These are phyloP conservation scores for Nothopassalora personata DNA, from an alignment of 2,329 filamentous ascomycete species.

Conservation along the genomic window DNA sequence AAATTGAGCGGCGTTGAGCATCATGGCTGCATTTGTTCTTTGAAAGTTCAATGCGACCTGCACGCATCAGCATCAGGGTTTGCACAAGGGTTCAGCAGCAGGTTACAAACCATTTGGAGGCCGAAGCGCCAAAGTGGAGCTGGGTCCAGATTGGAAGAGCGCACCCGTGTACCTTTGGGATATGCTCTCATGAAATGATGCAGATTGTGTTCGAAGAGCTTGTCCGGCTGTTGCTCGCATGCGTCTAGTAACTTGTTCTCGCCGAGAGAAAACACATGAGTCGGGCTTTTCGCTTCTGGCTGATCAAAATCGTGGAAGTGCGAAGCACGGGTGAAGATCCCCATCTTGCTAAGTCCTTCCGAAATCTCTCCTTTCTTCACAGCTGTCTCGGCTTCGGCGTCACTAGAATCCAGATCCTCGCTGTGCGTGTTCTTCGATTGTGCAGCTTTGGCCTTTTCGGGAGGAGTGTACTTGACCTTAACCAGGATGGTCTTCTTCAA, in stretches of 20 bases:
- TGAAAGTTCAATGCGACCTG: constrained; percentile 88
- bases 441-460: constrained; percentile 29
- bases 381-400: constrained; percentile 37
- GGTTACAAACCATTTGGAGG: background rate
- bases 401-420: constrained; percentile 30
- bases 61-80: background rate
- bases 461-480: constrained; percentile 46
- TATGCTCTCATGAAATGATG: constrained; percentile 82
- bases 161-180: constrained; percentile 73
- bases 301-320: constrained; percentile 70
- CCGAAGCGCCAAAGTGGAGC: constrained; percentile 69
- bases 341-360: constrained; percentile 65
- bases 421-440: constrained; percentile 8
- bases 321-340: constrained; percentile 81
- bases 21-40: constrained; percentile 83
- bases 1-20: constrained; percentile 94
- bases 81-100: background rate
- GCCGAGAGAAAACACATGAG: constrained; percentile 60
- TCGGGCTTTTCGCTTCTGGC: constrained; percentile 52
- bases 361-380: constrained; percentile 58
- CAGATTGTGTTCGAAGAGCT: constrained; percentile 75
- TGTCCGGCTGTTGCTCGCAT: constrained; percentile 49
- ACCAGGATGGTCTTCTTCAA: constrained; percentile 69
- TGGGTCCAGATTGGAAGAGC: constrained; percentile 82
- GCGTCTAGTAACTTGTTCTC: constrained; percentile 63